Conservation (phyloP, 768 basidiomycete genomes). For the Rhodotorula toruloides region DNA sequence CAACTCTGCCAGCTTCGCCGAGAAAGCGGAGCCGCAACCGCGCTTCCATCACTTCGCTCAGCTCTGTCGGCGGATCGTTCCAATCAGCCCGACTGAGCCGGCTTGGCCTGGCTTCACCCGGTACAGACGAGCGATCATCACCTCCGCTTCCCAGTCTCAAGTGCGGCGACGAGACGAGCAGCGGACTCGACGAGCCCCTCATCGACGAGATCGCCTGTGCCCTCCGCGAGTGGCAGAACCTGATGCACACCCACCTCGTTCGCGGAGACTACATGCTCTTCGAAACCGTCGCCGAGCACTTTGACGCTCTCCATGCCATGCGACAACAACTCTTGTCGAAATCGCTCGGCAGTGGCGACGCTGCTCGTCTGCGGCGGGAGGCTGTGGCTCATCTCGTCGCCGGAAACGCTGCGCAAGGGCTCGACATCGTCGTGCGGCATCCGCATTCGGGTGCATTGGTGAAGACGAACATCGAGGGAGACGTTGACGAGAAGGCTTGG, state of each 20-base stretch:
- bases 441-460: conserved; percentile 83
- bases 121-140: conserved; percentile 57
- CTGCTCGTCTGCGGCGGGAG: conserved; percentile 69
- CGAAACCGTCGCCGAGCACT: conserved; percentile 74
- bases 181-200: conserved; percentile 76
- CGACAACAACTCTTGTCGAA: conserved; percentile 78
- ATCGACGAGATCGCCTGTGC: conserved; percentile 97
- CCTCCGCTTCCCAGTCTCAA: conserved; percentile 92
- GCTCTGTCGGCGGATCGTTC: conserved; percentile 10
- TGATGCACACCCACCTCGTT: conserved; percentile 86
- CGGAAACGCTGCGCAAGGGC: conserved; percentile 83
- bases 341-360: conserved; percentile 81
- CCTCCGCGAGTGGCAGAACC: conserved; percentile 86
- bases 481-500: conserved; percentile 9
- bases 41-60: conserved; percentile 23
- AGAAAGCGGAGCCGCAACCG: conserved; percentile 15
- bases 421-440: conserved; percentile 95
- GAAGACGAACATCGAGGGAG: conserved; percentile 49
- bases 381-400: conserved; percentile 81
- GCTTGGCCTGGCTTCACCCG: background rate
- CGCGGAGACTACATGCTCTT: conserved; percentile 85
- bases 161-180: conserved; percentile 85
- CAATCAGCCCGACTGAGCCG: conserved; percentile 1
- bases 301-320: conserved; percentile 86
- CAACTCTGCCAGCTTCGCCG: conserved; percentile 2